phyloP scores from a whole-genome alignment of 805 yeast genomes.

The Naumovozyma dairenensis region DNA sequence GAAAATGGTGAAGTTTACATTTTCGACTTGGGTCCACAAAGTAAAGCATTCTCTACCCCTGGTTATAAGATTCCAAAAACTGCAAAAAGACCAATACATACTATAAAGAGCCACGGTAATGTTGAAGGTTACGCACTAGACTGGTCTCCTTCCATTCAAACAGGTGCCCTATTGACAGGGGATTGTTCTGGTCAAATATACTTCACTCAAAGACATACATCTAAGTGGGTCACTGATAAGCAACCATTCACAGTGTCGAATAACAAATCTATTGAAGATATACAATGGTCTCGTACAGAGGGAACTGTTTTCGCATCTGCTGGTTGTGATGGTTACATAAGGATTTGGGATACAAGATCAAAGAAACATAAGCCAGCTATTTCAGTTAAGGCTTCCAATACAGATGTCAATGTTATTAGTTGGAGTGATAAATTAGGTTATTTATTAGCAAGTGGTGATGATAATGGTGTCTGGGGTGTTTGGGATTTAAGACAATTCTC shows the following conservation, averaged over 20 bases:
- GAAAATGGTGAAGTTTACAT: slow-evolving; percentile 86
- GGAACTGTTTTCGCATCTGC: slow-evolving; percentile 91
- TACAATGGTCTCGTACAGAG: slow-evolving; percentile 93
- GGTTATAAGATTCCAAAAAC: slow-evolving; percentile 73
- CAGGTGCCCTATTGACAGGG: slow-evolving; percentile 81
- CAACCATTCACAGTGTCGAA: slow-evolving; percentile 57
- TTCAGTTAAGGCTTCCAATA: slow-evolving; percentile 64
- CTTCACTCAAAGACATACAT: slow-evolving; percentile 64
- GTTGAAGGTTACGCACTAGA: slow-evolving; percentile 97
- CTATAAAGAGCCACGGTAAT: slow-evolving; percentile 75
- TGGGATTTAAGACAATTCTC: slow-evolving; percentile 92
- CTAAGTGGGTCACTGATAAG: slow-evolving; percentile 79
- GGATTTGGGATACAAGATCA: slow-evolving; percentile 96
- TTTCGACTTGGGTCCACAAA: slow-evolving; percentile 72
- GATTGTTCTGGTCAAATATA: slow-evolving; percentile 79
- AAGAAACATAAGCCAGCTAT: slow-evolving; percentile 87
- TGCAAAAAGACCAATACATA: slow-evolving; percentile 71
- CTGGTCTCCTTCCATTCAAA: slow-evolving; percentile 80
- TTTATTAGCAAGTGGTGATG: slow-evolving; percentile 90
- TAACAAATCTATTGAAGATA: slow-evolving; percentile 81
- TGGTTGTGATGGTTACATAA: slow-evolving; percentile 67
- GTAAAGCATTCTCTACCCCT: slow-evolving; percentile 77
- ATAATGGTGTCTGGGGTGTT: slow-evolving; percentile 94
- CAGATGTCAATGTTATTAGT: slow-evolving; percentile 90
- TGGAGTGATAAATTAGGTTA: slow-evolving; percentile 88